phyloP scores from a whole-genome alignment of 495 filamentous ascomycete genomes.

The Penicillium canariense region DNA sequence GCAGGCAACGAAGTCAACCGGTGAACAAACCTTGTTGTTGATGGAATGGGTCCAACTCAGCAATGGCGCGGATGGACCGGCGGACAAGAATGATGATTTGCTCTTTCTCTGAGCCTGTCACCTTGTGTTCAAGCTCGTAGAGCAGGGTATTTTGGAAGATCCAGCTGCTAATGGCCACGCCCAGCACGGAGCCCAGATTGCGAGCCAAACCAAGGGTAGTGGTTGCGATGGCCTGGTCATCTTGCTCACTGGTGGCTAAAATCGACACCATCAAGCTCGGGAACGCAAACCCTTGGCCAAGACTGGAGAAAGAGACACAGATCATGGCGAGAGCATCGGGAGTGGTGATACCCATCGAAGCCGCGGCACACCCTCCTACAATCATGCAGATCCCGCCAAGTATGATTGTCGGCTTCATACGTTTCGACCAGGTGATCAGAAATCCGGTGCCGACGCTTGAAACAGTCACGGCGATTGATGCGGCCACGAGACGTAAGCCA shows the following conservation, averaged over 20 bases:
- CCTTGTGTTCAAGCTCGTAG: conserved; percentile 54
- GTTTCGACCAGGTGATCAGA: conserved; percentile 64
- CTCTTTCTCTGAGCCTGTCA: conserved; percentile 54
- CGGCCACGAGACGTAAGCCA: conserved; percentile 65
- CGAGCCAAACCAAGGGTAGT: conserved; percentile 68
- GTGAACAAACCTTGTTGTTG: conserved; percentile 47
- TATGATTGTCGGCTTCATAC: conserved; percentile 61
- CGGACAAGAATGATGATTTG: conserved; percentile 51
- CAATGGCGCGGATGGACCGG: conserved; percentile 53
- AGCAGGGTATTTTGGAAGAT: conserved; percentile 71
- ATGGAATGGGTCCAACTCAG: conserved; percentile 46
- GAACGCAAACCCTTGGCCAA: conserved; percentile 64
- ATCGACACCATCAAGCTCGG: conserved; percentile 65
- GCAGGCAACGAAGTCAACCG: neutral
- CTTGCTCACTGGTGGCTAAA: conserved; percentile 62
- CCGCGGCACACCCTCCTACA: conserved; percentile 54
- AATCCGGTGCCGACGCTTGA: conserved; percentile 65
- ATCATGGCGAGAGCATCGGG: conserved; percentile 59
- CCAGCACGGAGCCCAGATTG: conserved; percentile 67
- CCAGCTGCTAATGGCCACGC: conserved; percentile 67
- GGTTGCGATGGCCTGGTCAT: conserved; percentile 74
- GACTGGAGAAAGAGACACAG: conserved; percentile 57
- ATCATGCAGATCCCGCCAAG: conserved; percentile 52
- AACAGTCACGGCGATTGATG: conserved; percentile 55
- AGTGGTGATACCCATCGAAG: conserved; percentile 52